Percentiles rank a stretch among this genome's conserved stretches.
phyloP scores from a whole-genome alignment of 371 early-diverging fungal species.

The Nosema muscidifuracis region DNA sequence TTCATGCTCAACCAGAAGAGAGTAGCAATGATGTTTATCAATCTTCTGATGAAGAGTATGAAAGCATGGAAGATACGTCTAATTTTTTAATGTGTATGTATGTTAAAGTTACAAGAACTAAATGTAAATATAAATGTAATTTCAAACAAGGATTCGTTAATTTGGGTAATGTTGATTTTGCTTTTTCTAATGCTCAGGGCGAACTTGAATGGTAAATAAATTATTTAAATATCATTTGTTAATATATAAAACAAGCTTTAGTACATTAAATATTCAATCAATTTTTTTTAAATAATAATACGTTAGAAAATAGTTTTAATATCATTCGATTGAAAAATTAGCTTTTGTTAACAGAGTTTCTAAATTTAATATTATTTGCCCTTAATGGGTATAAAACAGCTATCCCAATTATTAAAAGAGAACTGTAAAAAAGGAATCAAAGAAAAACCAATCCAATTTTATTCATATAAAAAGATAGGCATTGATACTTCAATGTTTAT shows the following conservation, averaged over 20 bases:
- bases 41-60: slow-evolving; percentile 12
- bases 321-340: no score
- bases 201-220: slow-evolving; percentile 63
- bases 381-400: slow-evolving; percentile 76
- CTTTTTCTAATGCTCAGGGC: slow-evolving; percentile 61
- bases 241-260: no score
- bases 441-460: slow-evolving; percentile 74
- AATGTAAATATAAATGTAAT: slow-evolving; percentile 60
- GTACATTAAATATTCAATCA: no score
- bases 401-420: slow-evolving; percentile 85
- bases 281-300: no score
- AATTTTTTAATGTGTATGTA: slow-evolving; percentile 63
- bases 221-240: no score
- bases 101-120: slow-evolving; percentile 61
- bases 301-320: no score
- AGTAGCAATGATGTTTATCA: background rate
- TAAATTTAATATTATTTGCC: no score
- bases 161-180: slow-evolving; percentile 60
- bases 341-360: no score
- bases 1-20: no score
- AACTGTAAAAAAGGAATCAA: slow-evolving; percentile 75
- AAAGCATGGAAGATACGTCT: slow-evolving; percentile 43
- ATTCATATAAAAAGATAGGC: slow-evolving; percentile 88
- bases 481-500: slow-evolving; percentile 94
- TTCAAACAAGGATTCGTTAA: slow-evolving; percentile 64